A percentile compares a stretch with the other conserved stretches of the same genome.
Conservation (phyloP, 495 filamentous ascomycete genomes). For the Daldinia decipiens region DNA sequence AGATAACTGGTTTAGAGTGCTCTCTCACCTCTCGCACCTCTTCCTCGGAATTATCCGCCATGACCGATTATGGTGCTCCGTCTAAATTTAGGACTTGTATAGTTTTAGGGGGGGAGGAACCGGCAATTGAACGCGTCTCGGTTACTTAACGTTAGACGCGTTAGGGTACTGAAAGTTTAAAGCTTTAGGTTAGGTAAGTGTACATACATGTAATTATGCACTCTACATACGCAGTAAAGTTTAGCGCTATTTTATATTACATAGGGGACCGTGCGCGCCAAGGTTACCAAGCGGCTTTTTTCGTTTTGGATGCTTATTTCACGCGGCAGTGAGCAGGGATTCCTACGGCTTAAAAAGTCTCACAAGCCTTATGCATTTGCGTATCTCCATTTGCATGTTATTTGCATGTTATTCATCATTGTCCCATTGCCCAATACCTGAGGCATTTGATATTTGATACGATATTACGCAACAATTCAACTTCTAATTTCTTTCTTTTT, state of each 20-base stretch:
- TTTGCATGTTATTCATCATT: slow-evolving; percentile 10
- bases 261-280: slow-evolving; percentile 6
- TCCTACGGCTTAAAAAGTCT: slow-evolving; percentile 22
- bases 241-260: slow-evolving; percentile 14
- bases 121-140: slow-evolving; percentile 16
- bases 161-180: slow-evolving; percentile 16
- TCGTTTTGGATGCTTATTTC: slow-evolving; percentile 26
- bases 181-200: no score
- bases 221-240: slow-evolving; percentile 8
- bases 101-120: neutral
- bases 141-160: slow-evolving; percentile 29
- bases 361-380: slow-evolving; percentile 9
- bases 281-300: slow-evolving; percentile 5
- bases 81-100: slow-evolving; percentile 11
- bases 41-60: slow-evolving; percentile 50
- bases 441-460: slow-evolving; percentile 6
- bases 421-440: neutral
- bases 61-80: slow-evolving; percentile 11
- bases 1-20: neutral
- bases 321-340: slow-evolving; percentile 18
- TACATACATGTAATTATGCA: no score
- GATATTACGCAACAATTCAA: neutral
- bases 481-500: neutral
- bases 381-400: neutral
- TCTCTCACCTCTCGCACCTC: slow-evolving; percentile 41